A percentile compares a stretch with the other conserved stretches of the same genome.
Evolutionary conservation across 2,329 filamentous ascomycete genomes (phyloP).

Genomic region (Coleophoma cylindrospora): DNA sequence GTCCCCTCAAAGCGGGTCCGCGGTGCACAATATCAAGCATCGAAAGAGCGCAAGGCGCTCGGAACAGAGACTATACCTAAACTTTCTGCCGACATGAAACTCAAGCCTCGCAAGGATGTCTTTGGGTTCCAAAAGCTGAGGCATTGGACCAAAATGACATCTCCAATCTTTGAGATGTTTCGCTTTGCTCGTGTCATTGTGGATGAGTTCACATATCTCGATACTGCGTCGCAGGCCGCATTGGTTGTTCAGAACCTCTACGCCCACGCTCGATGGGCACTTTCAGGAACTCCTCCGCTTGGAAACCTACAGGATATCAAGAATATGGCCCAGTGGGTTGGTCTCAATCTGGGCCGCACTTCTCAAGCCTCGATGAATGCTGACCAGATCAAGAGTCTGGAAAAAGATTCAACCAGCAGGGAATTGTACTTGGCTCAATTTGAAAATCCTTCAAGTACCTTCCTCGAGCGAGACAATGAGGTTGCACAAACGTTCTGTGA

Average conservation of each 20-base stretch:
- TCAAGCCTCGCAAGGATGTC: not conserved
- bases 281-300: constrained; percentile 58
- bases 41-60: not conserved
- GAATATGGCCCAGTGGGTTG: constrained; percentile 50
- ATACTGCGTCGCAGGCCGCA: constrained; percentile 20
- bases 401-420: constrained; percentile 37
- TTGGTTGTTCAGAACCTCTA: constrained; percentile 33
- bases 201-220: constrained; percentile 59
- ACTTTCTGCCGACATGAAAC: not conserved
- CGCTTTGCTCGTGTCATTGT: constrained; percentile 54
- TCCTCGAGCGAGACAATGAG: constrained; percentile 44
- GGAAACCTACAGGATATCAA: constrained; percentile 55
- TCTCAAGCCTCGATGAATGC: constrained; percentile 37
- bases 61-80: not conserved
- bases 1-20: constrained; percentile 22
- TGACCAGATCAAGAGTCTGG: constrained; percentile 36
- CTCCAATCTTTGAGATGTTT: constrained; percentile 52
- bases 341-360: constrained; percentile 48
- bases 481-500: constrained; percentile 51
- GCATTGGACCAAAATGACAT: constrained; percentile 2
- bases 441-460: constrained; percentile 40
- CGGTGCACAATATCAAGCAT: constrained; percentile 20
- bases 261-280: constrained; percentile 40
- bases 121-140: constrained; percentile 1
- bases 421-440: constrained; percentile 52